phyloP scores from a whole-genome alignment of 805 yeast genomes.

The Pachysolen tannophilus region DNA sequence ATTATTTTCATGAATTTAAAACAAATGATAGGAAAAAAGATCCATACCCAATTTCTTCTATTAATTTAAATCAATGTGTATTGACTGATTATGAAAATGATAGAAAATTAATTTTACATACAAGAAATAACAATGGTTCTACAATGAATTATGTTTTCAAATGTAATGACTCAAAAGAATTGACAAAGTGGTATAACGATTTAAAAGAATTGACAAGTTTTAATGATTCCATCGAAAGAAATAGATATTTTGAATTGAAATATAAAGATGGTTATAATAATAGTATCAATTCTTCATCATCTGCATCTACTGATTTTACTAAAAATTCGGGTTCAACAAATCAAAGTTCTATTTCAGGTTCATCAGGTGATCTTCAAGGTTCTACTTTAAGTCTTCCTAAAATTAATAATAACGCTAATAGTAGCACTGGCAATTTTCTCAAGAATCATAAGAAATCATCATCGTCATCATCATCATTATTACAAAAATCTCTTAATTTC shows the following conservation, averaged over 20 bases:
- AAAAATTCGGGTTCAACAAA: no score
- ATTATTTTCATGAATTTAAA: constrained; percentile 60
- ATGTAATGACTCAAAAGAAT: constrained; percentile 35
- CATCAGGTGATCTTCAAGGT: no score
- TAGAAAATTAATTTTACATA: constrained; percentile 28
- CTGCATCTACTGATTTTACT: no score
- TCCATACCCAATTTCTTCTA: constrained; percentile 34
- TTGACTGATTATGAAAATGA: constrained; percentile 25
- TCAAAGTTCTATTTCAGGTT: no score
- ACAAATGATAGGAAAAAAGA: constrained; percentile 48
- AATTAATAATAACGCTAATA: no score
- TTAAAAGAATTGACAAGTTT: constrained; percentile 43
- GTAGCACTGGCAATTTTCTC: no score
- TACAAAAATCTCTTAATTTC: not conserved
- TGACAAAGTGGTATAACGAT: constrained; percentile 47
- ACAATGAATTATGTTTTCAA: constrained; percentile 28
- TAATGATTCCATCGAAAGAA: constrained; percentile 40
- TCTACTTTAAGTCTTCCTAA: no score
- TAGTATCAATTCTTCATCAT: not conserved
- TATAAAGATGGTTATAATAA: constrained; percentile 3
- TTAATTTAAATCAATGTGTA: constrained; percentile 27
- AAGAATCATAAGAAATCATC: constrained; percentile 2
- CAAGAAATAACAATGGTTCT: constrained; percentile 20
- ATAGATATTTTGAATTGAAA: constrained; percentile 30
- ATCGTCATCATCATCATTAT: constrained; percentile 2